phyloP scores from a whole-genome alignment of 306 rosid genomes.

The Dryas drummondii region DNA sequence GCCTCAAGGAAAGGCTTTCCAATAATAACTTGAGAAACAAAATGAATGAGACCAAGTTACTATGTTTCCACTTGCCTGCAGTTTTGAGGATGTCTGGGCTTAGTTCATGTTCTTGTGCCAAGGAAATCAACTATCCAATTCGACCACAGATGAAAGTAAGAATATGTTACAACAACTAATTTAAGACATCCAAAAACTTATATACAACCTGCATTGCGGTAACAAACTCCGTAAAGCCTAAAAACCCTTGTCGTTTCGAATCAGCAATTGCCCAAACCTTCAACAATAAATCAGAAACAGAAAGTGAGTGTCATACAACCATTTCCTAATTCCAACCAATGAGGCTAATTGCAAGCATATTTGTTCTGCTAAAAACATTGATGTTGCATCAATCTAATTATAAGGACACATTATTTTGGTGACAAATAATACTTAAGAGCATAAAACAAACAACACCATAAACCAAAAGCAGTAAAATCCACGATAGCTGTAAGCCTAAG shows the following conservation, averaged over 20 bases:
- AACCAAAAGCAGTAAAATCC: background rate
- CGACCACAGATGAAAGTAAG: background rate
- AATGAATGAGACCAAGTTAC: background rate
- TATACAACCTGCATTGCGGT: constrained; percentile 77
- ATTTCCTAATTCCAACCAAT: background rate
- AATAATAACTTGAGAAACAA: background rate
- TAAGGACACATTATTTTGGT: background rate
- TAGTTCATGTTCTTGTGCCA: constrained; percentile 74
- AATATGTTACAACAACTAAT: background rate
- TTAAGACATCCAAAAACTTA: background rate
- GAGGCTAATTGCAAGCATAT: too few relatives aligned
- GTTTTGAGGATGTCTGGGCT: constrained; percentile 54
- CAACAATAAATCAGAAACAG: background rate
- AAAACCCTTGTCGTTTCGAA: constrained; percentile 68
- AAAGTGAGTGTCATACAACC: background rate
- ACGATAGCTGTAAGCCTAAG: background rate
- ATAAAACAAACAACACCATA: background rate
- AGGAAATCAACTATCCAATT: constrained; percentile 57
- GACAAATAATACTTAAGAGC: background rate
- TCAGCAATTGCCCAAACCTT: constrained; percentile 88
- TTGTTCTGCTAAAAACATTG: background rate
- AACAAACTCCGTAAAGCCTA: constrained; percentile 65
- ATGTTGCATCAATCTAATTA: background rate
- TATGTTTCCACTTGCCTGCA: constrained; percentile 45
- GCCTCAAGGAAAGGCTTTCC: background rate